Percentiles rank a stretch among this genome's conserved stretches.
phyloP scores from a whole-genome alignment of 192 early-diverging fungal species.

The Podila epicladia region DNA sequence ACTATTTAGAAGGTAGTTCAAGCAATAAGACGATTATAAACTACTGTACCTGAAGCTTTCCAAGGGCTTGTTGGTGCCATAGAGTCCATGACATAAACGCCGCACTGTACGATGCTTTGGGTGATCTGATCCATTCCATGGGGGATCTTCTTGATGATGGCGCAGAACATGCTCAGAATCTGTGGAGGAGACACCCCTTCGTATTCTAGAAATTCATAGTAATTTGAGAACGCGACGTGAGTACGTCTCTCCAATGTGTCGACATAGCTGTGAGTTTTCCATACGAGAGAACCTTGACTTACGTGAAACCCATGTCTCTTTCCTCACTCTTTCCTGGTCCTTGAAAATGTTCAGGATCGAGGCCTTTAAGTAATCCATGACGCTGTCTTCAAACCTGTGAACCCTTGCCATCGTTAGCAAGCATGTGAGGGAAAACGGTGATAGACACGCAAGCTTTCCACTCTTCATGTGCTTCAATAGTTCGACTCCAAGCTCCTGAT shows the following conservation, averaged over 20 bases:
- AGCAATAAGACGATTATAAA: background rate
- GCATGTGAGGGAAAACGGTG: slow-evolving; percentile 74
- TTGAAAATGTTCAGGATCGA: slow-evolving; percentile 55
- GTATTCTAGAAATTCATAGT: slow-evolving; percentile 14
- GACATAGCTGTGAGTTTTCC: background rate
- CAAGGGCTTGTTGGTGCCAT: slow-evolving; percentile 35
- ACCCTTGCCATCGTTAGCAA: slow-evolving; percentile 74
- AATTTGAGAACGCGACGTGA: background rate
- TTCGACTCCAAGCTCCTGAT: slow-evolving; percentile 68
- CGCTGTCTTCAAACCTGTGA: slow-evolving; percentile 75
- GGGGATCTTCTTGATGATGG: slow-evolving; percentile 57
- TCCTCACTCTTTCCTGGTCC: slow-evolving; percentile 56
- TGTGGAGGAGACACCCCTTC: slow-evolving; percentile 20
- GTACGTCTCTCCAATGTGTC: too few species aligned
- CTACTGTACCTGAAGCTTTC: slow-evolving; percentile 21
- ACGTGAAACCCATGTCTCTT: slow-evolving; percentile 56
- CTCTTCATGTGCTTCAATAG: slow-evolving; percentile 64
- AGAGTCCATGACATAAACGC: slow-evolving; percentile 59
- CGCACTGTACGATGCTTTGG: slow-evolving; percentile 61
- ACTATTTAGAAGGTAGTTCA: background rate
- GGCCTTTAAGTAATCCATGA: slow-evolving; percentile 62
- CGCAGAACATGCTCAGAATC: slow-evolving; percentile 39
- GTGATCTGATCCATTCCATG: slow-evolving; percentile 65
- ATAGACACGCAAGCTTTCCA: slow-evolving; percentile 51
- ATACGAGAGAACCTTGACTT: background rate